Conservation (phyloP, 164 flowering plant species). For the Tetracentron sinense region DNA sequence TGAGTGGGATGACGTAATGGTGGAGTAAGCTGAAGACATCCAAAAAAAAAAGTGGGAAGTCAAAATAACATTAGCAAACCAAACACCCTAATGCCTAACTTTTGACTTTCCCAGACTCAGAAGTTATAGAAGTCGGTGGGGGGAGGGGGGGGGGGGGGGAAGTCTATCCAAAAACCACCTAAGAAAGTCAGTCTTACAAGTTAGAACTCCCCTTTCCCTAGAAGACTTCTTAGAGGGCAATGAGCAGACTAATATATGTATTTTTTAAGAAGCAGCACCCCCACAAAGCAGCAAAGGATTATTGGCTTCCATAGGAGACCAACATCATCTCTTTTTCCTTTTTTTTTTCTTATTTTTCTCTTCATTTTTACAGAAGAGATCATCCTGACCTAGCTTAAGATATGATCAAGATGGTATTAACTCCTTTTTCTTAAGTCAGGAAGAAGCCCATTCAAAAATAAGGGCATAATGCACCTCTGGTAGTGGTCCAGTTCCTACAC, state of each 20-base stretch:
- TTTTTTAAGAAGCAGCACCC: conserved; percentile 17
- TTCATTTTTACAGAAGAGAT: conserved; percentile 8
- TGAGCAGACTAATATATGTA: conserved; percentile 4
- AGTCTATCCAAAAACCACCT: too few relatives aligned
- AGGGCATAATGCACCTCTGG: conserved; percentile 71
- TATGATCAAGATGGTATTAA: not conserved
- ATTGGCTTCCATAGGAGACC: conserved; percentile 15
- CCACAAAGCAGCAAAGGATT: conserved; percentile 12
- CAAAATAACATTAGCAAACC: too few relatives aligned
- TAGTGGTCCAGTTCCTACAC: conserved; percentile 84
- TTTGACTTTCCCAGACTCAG: too few relatives aligned
- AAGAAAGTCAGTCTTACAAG: too few relatives aligned
- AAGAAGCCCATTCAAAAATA: conserved; percentile 77
- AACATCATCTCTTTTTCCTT: conserved; percentile 2
- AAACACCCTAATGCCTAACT: too few relatives aligned
- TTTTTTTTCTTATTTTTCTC: conserved; percentile 8
- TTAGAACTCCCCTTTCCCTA: not conserved
- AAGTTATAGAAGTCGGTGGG: too few relatives aligned
- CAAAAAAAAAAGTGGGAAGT: too few relatives aligned
- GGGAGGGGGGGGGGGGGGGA: too few relatives aligned
- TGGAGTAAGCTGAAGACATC: too few relatives aligned
- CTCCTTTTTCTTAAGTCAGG: conserved; percentile 20
- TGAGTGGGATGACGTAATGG: too few relatives aligned
- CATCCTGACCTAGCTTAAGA: conserved; percentile 10
- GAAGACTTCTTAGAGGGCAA: not conserved